Percentiles rank a stretch among this genome's conserved stretches.
Conservation (phyloP, 2,329 filamentous ascomycete genomes). For the Fusarium denticulatum region DNA sequence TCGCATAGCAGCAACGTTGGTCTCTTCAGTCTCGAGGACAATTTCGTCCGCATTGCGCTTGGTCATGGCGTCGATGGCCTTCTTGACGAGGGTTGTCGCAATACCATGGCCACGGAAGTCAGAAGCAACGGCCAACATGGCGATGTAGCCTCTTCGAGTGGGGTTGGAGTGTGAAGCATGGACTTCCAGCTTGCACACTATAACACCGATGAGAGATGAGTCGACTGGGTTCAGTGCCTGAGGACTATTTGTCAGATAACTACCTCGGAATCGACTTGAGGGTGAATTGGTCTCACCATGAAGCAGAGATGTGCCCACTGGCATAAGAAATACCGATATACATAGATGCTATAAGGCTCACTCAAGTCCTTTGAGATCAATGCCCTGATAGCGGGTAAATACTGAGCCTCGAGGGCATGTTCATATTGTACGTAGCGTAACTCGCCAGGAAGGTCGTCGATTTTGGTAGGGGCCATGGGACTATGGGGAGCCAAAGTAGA, state of each 20-base stretch:
- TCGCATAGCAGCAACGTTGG: slow-evolving; percentile 88
- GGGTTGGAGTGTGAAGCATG: slow-evolving; percentile 83
- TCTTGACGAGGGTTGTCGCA: slow-evolving; percentile 86
- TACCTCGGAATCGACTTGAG: not conserved
- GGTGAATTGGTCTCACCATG: slow-evolving; percentile 68
- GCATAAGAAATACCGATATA: slow-evolving; percentile 97
- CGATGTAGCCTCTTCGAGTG: slow-evolving; percentile 90
- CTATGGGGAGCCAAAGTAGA: not conserved
- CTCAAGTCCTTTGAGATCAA: slow-evolving; percentile 96
- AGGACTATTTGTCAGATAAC: slow-evolving; percentile 17
- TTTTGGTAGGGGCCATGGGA: slow-evolving; percentile 49
- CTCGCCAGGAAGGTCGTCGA: slow-evolving; percentile 54
- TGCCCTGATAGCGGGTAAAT: slow-evolving; percentile 87
- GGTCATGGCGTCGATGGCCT: slow-evolving; percentile 91
- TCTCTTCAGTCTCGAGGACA: slow-evolving; percentile 94
- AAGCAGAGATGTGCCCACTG: slow-evolving; percentile 99
- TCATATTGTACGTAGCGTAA: slow-evolving; percentile 71
- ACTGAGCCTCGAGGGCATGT: slow-evolving; percentile 67
- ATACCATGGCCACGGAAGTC: slow-evolving; percentile 85
- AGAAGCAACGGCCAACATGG: slow-evolving; percentile 93
- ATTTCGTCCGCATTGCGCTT: slow-evolving; percentile 88
- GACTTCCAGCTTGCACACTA: slow-evolving; percentile 92
- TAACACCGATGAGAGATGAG: slow-evolving; percentile 81
- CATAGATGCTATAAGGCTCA: slow-evolving; percentile 99
- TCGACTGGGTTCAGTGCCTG: slow-evolving; percentile 70